Percentiles rank a stretch among this genome's conserved stretches.
These are phyloP conservation scores for Fusarium lateritium DNA, from an alignment of 2,329 filamentous ascomycete species.

Conservation along the genomic window DNA sequence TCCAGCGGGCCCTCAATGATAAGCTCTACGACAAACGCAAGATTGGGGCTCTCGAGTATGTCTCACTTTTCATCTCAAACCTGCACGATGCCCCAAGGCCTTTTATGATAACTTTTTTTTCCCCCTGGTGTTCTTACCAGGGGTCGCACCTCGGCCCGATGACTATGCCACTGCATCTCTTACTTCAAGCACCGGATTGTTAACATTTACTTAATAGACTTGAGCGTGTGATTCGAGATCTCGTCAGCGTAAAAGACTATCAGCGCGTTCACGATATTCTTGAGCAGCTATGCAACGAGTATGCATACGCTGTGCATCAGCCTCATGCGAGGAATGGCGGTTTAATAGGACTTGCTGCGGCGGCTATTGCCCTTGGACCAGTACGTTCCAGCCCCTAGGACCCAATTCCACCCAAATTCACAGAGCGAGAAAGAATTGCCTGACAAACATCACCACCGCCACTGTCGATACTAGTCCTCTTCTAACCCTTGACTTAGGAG, in stretches of 20 bases:
- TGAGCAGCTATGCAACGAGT: slow-evolving; percentile 96
- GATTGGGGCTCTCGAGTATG: slow-evolving; percentile 94
- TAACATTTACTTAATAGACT: slow-evolving; percentile 69
- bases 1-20: slow-evolving; percentile 93
- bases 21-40: slow-evolving; percentile 99
- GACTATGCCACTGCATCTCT: slow-evolving; percentile 11
- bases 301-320: slow-evolving; percentile 96
- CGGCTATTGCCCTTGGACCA: slow-evolving; percentile 92
- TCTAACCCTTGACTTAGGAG: slow-evolving; percentile 69
- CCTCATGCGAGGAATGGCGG: slow-evolving; percentile 97
- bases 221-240: slow-evolving; percentile 90
- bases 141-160: slow-evolving; percentile 5
- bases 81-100: background rate
- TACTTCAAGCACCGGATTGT: slow-evolving; percentile 1
- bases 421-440: background rate
- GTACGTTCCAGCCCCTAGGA: slow-evolving; percentile 68
- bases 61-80: slow-evolving; percentile 41
- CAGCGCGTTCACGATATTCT: slow-evolving; percentile 88
- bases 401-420: background rate
- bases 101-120: slow-evolving; percentile 1
- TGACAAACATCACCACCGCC: background rate
- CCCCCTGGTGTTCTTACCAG: background rate
- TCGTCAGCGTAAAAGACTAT: slow-evolving; percentile 82
- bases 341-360: slow-evolving; percentile 93
- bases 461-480: background rate